phyloP scores from a whole-genome alignment of 139 green algal genomes.

The Picochlorum sp. region DNA sequence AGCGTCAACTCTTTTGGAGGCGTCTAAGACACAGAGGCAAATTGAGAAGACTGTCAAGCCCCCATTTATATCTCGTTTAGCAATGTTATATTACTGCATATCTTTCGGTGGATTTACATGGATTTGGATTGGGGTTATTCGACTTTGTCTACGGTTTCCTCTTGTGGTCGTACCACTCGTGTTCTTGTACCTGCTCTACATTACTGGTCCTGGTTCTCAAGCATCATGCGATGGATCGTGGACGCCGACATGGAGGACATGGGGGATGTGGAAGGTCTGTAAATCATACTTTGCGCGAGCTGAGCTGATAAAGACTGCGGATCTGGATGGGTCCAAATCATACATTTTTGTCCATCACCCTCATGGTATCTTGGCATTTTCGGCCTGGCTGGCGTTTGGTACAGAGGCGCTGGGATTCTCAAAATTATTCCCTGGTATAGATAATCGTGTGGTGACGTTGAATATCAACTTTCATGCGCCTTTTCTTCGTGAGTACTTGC shows the following conservation, averaged over 20 bases:
- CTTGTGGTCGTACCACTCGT: background rate
- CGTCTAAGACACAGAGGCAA: too few species aligned
- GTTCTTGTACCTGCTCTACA: background rate
- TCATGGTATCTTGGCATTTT: slow-evolving; percentile 18
- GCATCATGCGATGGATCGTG: slow-evolving; percentile 1
- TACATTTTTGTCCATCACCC: slow-evolving; percentile 28
- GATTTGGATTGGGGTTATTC: slow-evolving; percentile 8
- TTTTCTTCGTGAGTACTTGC: slow-evolving; percentile 21
- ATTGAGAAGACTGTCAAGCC: background rate
- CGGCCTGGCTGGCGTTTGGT: slow-evolving; percentile 5
- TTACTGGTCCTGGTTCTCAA: background rate
- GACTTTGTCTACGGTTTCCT: slow-evolving; percentile 1
- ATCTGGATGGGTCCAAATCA: slow-evolving; percentile 9
- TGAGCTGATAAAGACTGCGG: slow-evolving; percentile 17
- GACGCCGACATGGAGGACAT: slow-evolving; percentile 7
- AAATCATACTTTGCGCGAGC: slow-evolving; percentile 19
- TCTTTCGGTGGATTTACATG: slow-evolving; percentile 9
- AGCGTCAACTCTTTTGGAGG: too few species aligned
- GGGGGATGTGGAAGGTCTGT: slow-evolving; percentile 15
- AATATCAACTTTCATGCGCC: slow-evolving; percentile 24
- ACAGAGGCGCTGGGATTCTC: slow-evolving; percentile 19
- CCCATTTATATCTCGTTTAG: background rate
- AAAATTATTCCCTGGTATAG: slow-evolving; percentile 27
- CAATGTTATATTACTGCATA: slow-evolving; percentile 8
- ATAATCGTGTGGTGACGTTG: slow-evolving; percentile 14